Evolutionary conservation across 441 rosid species (phyloP).

Genomic region (Geranium incanum): DNA sequence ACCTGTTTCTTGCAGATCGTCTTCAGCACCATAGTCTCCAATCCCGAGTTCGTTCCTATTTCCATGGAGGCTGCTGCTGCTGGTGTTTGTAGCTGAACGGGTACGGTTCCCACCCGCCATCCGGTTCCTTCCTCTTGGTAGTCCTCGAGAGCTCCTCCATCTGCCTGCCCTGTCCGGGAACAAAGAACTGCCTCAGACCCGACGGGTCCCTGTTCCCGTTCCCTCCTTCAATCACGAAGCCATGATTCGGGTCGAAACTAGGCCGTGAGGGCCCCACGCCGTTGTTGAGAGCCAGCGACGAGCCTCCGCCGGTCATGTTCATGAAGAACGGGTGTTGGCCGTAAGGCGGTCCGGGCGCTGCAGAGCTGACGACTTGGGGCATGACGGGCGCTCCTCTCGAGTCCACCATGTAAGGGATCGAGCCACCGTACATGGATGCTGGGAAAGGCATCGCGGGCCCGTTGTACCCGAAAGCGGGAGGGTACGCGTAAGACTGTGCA

Average conservation of each 20-base stretch:
- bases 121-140: constrained; percentile 80
- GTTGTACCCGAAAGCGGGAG: constrained; percentile 56
- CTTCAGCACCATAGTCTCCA: constrained; percentile 23
- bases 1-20: constrained; percentile 22
- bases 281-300: constrained; percentile 38
- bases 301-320: constrained; percentile 38
- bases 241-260: constrained; percentile 62
- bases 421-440: constrained; percentile 47
- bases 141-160: constrained; percentile 53
- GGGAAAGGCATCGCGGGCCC: constrained; percentile 52
- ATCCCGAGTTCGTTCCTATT: constrained; percentile 27
- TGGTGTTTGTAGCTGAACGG: constrained; percentile 37
- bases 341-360: constrained; percentile 42
- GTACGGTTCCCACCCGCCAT: constrained; percentile 61
- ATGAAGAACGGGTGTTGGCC: constrained; percentile 58
- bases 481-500: constrained; percentile 42
- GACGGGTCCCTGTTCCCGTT: constrained; percentile 47
- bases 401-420: constrained; percentile 63
- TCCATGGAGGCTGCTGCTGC: constrained; percentile 60
- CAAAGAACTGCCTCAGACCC: constrained; percentile 54
- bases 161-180: constrained; percentile 47
- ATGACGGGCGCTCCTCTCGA: constrained; percentile 60
- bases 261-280: constrained; percentile 51
- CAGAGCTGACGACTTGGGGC: constrained; percentile 56
- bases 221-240: constrained; percentile 56